Conservation (phyloP, 2,329 filamentous ascomycete species). For the Phialemoniopsis sp. region DNA sequence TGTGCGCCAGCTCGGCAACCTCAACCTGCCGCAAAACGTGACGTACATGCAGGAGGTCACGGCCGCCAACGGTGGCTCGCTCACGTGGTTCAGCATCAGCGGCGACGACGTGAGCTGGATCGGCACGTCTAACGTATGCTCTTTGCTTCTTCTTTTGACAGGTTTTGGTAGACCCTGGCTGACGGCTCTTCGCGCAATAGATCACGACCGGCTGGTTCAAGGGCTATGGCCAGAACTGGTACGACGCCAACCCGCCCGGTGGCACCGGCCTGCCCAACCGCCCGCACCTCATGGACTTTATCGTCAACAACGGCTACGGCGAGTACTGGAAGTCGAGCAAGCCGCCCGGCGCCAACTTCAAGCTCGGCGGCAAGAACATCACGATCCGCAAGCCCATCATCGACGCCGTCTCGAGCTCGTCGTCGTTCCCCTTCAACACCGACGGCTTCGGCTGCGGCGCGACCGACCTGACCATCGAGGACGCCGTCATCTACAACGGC, state of each 20-base stretch:
- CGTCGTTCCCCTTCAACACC: conserved; percentile 35
- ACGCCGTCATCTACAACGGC: conserved; percentile 29
- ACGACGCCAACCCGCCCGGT: conserved; percentile 33
- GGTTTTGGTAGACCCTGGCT: conserved; percentile 7
- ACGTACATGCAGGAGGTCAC: conserved; percentile 28
- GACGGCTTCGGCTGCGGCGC: conserved; percentile 24
- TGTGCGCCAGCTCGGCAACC: conserved; percentile 35
- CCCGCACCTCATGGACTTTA: conserved; percentile 34
- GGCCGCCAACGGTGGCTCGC: conserved; percentile 19
- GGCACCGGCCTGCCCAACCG: conserved; percentile 29
- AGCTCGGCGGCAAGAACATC: conserved; percentile 31
- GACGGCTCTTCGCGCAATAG: conserved; percentile 3
- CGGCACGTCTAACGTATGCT: conserved; percentile 23
- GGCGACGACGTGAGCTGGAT: conserved; percentile 24
- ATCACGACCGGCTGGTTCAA: conserved; percentile 33
- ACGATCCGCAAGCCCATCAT: conserved; percentile 32
- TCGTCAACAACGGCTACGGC: conserved; percentile 23
- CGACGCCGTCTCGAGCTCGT: conserved; percentile 27
- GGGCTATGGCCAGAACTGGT: conserved; percentile 39
- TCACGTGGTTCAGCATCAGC: conserved; percentile 31
- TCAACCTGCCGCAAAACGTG: conserved; percentile 35
- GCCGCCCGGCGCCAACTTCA: conserved; percentile 36
- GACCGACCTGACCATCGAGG: conserved; percentile 19
- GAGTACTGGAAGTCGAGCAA: conserved; percentile 36
- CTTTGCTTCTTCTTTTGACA: conserved; percentile 1